These are phyloP conservation scores for Russula compacta DNA, from an alignment of 768 basidiomycete genomes.

Conservation along the genomic window DNA sequence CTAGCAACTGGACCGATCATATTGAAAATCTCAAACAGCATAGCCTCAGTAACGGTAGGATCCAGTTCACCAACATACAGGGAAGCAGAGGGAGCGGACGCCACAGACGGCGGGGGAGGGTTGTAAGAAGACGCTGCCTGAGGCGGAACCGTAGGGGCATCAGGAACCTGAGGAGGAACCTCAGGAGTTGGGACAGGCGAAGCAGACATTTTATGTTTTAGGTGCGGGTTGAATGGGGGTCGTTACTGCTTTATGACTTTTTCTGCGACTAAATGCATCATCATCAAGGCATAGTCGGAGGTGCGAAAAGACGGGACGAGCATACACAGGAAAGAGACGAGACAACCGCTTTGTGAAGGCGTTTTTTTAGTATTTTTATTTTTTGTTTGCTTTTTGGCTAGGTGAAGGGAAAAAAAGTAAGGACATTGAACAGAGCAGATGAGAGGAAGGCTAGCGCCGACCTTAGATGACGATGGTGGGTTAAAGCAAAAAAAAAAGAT, in stretches of 20 bases:
- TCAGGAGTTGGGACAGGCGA: constrained; percentile 29
- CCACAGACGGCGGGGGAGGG: constrained; percentile 41
- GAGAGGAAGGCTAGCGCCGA: constrained; percentile 27
- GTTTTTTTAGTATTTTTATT: constrained; percentile 71
- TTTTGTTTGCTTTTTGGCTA: constrained; percentile 39
- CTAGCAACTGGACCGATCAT: constrained; percentile 99
- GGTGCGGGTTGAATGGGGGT: constrained; percentile 41
- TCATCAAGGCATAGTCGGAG: constrained; percentile 17
- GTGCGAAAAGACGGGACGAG: constrained; percentile 21
- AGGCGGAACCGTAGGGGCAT: constrained; percentile 37
- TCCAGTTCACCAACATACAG: constrained; percentile 99
- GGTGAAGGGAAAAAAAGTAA: constrained; percentile 9
- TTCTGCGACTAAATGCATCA: constrained; percentile 35
- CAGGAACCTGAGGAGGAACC: constrained; percentile 30
- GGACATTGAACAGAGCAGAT: constrained; percentile 14
- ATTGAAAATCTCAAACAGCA: constrained; percentile 99
- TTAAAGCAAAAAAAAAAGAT: constrained; percentile 36
- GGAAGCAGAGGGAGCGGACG: constrained; percentile 76
- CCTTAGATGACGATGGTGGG: constrained; percentile 61
- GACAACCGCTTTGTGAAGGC: constrained; percentile 63
- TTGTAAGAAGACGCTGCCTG: constrained; percentile 49
- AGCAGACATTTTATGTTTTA: constrained; percentile 33
- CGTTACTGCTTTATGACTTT: constrained; percentile 91
- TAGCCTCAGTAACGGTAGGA: constrained; percentile 95
- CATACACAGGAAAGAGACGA: constrained; percentile 65